phyloP scores from a whole-genome alignment of 805 yeast genomes.

The Saccharomyces kudriavzevii region DNA sequence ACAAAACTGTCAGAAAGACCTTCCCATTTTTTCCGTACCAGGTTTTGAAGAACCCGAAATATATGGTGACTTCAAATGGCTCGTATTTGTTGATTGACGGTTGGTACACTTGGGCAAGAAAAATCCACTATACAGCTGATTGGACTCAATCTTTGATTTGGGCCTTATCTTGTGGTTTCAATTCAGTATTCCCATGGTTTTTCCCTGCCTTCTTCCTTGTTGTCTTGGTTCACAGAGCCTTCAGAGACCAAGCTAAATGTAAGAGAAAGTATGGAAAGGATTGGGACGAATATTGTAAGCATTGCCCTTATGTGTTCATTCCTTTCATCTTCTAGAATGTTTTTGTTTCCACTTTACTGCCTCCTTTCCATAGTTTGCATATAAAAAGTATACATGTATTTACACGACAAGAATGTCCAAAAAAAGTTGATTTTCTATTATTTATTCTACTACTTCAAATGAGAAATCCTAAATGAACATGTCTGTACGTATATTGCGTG shows the following conservation, averaged over 20 bases:
- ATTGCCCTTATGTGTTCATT: slow-evolving; percentile 86
- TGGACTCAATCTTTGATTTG: slow-evolving; percentile 80
- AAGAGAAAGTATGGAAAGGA: slow-evolving; percentile 84
- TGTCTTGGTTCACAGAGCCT: slow-evolving; percentile 81
- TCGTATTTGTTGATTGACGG: slow-evolving; percentile 83
- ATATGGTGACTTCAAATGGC: slow-evolving; percentile 79
- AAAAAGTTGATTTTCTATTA: not conserved
- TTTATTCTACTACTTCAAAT: not conserved
- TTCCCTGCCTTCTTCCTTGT: slow-evolving; percentile 85
- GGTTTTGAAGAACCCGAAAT: slow-evolving; percentile 72
- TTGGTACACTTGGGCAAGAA: slow-evolving; percentile 90
- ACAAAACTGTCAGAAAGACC: slow-evolving; percentile 63
- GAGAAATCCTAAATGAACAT: not conserved
- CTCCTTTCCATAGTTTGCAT: not conserved
- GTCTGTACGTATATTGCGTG: not conserved
- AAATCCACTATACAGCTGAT: slow-evolving; percentile 92
- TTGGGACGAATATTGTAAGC: slow-evolving; percentile 79
- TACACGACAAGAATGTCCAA: not conserved
- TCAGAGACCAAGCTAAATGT: slow-evolving; percentile 82
- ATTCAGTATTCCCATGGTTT: slow-evolving; percentile 90
- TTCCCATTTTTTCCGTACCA: slow-evolving; percentile 92
- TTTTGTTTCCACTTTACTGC: not conserved
- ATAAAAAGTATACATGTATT: not conserved
- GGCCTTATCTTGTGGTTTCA: slow-evolving; percentile 86
- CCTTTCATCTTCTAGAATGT: slow-evolving; percentile 62